Percentiles rank a stretch among this genome's conserved stretches.
Conservation (phyloP, 2,329 filamentous ascomycete species). For the Emmonsiellopsis sp. region DNA sequence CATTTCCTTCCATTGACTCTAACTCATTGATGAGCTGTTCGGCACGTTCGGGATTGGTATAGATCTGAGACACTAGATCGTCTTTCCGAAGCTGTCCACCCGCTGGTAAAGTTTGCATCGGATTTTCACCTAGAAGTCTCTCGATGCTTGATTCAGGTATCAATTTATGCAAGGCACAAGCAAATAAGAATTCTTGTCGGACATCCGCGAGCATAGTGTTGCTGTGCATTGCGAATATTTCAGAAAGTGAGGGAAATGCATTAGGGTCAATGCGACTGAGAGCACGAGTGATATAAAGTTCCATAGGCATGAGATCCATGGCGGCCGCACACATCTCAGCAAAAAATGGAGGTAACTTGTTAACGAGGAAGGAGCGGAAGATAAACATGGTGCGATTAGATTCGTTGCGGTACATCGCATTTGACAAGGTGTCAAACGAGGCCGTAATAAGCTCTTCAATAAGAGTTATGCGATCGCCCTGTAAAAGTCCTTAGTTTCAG, state of each 20-base stretch:
- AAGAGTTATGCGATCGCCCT: conserved; percentile 69
- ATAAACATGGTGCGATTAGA: conserved; percentile 55
- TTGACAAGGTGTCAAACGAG: conserved; percentile 82
- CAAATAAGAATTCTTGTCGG: conserved; percentile 75
- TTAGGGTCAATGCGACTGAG: conserved; percentile 55
- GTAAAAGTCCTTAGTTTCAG: conserved; percentile 5
- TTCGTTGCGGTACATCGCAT: conserved; percentile 67
- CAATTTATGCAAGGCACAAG: conserved; percentile 81
- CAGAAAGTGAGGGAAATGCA: conserved; percentile 55
- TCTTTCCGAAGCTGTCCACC: conserved; percentile 70
- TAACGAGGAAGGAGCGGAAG: conserved; percentile 77
- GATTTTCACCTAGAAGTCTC: conserved; percentile 71
- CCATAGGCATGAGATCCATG: conserved; percentile 51
- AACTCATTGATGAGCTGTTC: conserved; percentile 72
- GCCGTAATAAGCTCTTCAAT: conserved; percentile 77
- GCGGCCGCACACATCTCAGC: conserved; percentile 48
- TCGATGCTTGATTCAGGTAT: conserved; percentile 71
- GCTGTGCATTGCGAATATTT: conserved; percentile 52
- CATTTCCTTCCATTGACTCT: conserved; percentile 85
- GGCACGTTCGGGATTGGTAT: conserved; percentile 64
- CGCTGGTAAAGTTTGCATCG: conserved; percentile 67
- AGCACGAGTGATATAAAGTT: conserved; percentile 58
- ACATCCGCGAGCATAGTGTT: conserved; percentile 57
- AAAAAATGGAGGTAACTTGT: conserved; percentile 58
- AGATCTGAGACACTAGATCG: conserved; percentile 66